Percentiles rank a stretch among this genome's conserved stretches.
phyloP scores from a whole-genome alignment of 371 early-diverging fungal genomes.

The Amoeboaphelidium protococcarum region DNA sequence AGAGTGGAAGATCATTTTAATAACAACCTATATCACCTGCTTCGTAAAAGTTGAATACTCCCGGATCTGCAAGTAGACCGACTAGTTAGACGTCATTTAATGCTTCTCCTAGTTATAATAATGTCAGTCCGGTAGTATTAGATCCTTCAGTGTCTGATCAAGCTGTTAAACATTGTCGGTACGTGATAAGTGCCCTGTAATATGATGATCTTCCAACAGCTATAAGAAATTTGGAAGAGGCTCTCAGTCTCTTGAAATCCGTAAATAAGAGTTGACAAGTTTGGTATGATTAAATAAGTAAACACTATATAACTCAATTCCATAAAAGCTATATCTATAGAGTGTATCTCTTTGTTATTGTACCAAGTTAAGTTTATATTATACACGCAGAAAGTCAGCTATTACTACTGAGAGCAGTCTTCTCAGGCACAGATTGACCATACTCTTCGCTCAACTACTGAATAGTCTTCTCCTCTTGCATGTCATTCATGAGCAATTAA shows the following conservation, averaged over 20 bases:
- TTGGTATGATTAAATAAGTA: no score
- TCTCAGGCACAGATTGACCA: no score
- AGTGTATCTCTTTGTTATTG: no score
- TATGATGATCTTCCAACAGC: slow-evolving; percentile 77
- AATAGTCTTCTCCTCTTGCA: no score
- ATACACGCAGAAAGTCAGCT: no score
- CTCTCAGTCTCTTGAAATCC: slow-evolving; percentile 20
- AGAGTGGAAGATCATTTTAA: not conserved
- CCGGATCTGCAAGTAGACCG: not conserved
- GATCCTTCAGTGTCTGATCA: slow-evolving; percentile 28
- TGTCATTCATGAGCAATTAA: no score
- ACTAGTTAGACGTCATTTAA: not conserved
- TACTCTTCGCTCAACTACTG: no score
- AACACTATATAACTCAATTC: no score
- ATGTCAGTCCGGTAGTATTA: slow-evolving; percentile 4
- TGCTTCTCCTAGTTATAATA: not conserved
- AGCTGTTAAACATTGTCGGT: slow-evolving; percentile 67
- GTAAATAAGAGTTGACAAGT: slow-evolving; percentile 6
- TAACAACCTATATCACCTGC: not conserved
- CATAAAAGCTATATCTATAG: no score
- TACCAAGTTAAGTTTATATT: no score
- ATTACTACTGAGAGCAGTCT: no score
- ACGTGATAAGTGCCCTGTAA: slow-evolving; percentile 76
- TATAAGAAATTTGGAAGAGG: slow-evolving; percentile 44
- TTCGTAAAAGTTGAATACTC: not conserved